Conservation (phyloP, 2,329 filamentous ascomycete species). For the Diaporthe amygdali region DNA sequence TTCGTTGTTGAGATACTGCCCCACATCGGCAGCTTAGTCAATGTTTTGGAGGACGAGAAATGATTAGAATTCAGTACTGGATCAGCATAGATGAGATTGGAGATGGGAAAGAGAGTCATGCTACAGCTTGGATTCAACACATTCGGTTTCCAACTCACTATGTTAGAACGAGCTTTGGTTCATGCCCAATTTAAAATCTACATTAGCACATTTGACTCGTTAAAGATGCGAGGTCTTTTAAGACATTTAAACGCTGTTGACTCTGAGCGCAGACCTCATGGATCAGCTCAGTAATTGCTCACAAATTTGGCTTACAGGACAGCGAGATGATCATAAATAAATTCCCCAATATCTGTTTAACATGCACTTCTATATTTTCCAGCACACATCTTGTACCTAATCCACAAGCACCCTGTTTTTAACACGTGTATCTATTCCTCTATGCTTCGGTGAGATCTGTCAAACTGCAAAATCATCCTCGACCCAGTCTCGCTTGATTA, state of each 20-base stretch:
- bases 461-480: too few relatives aligned
- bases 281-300: too few relatives aligned
- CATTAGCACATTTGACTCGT: too few relatives aligned
- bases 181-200: neutral
- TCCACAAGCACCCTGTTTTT: neutral
- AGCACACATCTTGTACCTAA: neutral
- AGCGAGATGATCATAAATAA: too few relatives aligned
- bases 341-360: too few relatives aligned
- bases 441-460: too few relatives aligned
- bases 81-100: neutral
- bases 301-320: too few relatives aligned
- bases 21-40: conserved; percentile 49
- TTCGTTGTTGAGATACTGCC: conserved; percentile 48
- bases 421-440: neutral
- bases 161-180: neutral
- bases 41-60: conserved; percentile 42
- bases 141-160: too few relatives aligned
- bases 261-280: too few relatives aligned
- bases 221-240: too few relatives aligned
- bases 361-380: neutral
- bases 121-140: neutral
- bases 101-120: neutral
- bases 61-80: conserved; percentile 23
- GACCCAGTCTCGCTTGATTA: neutral
- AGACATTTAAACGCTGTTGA: too few relatives aligned